phyloP scores from a whole-genome alignment of 192 early-diverging fungal genomes.

The Gonapodya prolifera region DNA sequence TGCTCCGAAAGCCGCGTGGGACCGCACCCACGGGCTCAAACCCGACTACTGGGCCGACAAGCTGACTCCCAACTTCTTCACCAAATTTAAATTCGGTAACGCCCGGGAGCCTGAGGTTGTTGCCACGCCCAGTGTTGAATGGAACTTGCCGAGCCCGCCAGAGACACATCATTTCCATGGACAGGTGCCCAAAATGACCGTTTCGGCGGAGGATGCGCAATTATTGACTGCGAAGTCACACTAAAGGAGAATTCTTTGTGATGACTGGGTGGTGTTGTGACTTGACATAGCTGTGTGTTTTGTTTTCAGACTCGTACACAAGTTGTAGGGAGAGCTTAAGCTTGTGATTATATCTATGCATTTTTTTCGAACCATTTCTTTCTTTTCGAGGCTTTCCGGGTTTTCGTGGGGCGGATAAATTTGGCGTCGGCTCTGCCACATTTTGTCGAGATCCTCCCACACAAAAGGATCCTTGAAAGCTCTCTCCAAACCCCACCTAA shows the following conservation, averaged over 20 bases:
- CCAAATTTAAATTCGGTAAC: not conserved
- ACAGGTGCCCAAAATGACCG: not conserved
- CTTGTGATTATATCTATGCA: not conserved
- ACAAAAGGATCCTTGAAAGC: too few species aligned
- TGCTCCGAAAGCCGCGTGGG: not conserved
- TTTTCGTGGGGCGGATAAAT: not conserved
- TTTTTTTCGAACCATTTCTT: not conserved
- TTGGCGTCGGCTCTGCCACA: too few species aligned
- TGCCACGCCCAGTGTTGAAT: not conserved
- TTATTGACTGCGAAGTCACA: not conserved
- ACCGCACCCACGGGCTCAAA: not conserved
- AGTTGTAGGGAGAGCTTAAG: not conserved
- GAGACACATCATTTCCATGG: constrained; percentile 1
- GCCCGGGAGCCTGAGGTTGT: not conserved
- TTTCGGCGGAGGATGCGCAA: not conserved
- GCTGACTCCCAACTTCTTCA: not conserved
- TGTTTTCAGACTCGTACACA: not conserved
- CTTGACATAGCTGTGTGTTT: not conserved
- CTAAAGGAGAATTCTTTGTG: not conserved
- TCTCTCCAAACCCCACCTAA: too few species aligned
- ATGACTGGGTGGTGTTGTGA: not conserved
- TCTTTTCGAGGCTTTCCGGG: not conserved
- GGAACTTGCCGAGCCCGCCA: not conserved
- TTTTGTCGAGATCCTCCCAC: too few species aligned
- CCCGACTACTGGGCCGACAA: constrained; percentile 5